Conservation (phyloP, 495 filamentous ascomycete genomes). For the Penicillium daleae region DNA sequence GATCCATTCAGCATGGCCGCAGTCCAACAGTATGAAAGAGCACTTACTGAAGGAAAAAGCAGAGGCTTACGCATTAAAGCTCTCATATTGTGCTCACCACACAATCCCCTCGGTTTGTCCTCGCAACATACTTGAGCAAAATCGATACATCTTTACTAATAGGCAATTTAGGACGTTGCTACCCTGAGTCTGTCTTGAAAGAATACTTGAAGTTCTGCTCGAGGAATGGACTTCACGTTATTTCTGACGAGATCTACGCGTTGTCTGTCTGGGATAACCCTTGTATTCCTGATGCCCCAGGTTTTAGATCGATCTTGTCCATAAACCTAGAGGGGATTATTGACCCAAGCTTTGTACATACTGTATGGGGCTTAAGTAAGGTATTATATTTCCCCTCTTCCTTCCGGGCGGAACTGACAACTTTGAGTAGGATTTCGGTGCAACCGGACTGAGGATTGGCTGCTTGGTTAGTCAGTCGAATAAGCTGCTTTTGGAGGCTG, state of each 20-base stretch:
- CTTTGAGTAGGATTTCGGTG: slow-evolving; percentile 23
- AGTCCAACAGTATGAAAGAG: slow-evolving; percentile 32
- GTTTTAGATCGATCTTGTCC: slow-evolving; percentile 47
- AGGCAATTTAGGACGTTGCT: slow-evolving; percentile 34
- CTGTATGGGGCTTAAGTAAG: slow-evolving; percentile 26
- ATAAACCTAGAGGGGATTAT: slow-evolving; percentile 43
- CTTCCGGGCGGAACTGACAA: slow-evolving; percentile 12
- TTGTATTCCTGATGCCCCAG: slow-evolving; percentile 16
- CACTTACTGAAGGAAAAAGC: slow-evolving; percentile 19
- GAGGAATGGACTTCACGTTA: slow-evolving; percentile 48
- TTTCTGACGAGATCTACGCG: slow-evolving; percentile 58
- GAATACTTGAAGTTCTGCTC: slow-evolving; percentile 38
- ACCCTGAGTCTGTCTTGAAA: slow-evolving; percentile 41
- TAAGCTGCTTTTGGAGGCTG: slow-evolving; percentile 11
- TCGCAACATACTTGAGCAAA: background rate
- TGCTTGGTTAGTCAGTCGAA: slow-evolving; percentile 22
- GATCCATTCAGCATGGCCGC: slow-evolving; percentile 48
- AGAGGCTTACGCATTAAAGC: slow-evolving; percentile 41
- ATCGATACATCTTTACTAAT: background rate
- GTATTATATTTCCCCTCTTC: slow-evolving; percentile 36
- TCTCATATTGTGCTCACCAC: slow-evolving; percentile 54
- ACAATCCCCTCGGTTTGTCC: slow-evolving; percentile 48
- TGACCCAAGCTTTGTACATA: slow-evolving; percentile 44
- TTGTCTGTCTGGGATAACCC: slow-evolving; percentile 43
- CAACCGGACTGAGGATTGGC: slow-evolving; percentile 20